Percentiles rank a stretch among this genome's conserved stretches.
phyloP scores from a whole-genome alignment of 805 yeast species.

The Hanseniaspora osmophila region DNA sequence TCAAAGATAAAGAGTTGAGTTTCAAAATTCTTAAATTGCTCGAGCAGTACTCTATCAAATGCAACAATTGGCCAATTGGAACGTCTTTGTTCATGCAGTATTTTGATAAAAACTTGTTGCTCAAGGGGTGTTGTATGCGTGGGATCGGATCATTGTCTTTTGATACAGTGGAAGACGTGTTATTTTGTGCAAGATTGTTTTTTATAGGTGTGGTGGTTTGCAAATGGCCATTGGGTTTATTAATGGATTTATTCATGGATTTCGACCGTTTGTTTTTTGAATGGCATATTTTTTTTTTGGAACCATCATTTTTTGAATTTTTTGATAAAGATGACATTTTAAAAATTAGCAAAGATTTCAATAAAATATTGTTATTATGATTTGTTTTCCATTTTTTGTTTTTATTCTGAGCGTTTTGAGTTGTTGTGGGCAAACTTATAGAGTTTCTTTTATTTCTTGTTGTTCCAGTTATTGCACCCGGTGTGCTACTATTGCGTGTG shows the following conservation, averaged over 20 bases:
- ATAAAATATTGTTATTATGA: background rate
- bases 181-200: no score
- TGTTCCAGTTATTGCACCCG: background rate
- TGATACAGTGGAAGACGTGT: constrained; percentile 9
- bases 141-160: constrained; percentile 3
- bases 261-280: no score
- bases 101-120: constrained; percentile 44
- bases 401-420: background rate
- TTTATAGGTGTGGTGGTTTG: no score
- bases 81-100: constrained; percentile 59
- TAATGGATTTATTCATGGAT: no score
- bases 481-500: background rate
- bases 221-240: no score
- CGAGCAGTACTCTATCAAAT: constrained; percentile 48
- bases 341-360: constrained; percentile 4
- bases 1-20: constrained; percentile 47
- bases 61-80: constrained; percentile 66
- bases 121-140: constrained; percentile 39
- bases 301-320: no score
- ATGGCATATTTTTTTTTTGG: no score
- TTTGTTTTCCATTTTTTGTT: background rate
- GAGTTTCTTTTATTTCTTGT: no score
- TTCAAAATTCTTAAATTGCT: constrained; percentile 42
- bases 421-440: no score
- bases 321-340: constrained; percentile 10